Percentiles rank a stretch among this genome's conserved stretches.
Evolutionary conservation across 2,329 filamentous ascomycete genomes (phyloP).

Genomic region (Fusarium protoensiforme): DNA sequence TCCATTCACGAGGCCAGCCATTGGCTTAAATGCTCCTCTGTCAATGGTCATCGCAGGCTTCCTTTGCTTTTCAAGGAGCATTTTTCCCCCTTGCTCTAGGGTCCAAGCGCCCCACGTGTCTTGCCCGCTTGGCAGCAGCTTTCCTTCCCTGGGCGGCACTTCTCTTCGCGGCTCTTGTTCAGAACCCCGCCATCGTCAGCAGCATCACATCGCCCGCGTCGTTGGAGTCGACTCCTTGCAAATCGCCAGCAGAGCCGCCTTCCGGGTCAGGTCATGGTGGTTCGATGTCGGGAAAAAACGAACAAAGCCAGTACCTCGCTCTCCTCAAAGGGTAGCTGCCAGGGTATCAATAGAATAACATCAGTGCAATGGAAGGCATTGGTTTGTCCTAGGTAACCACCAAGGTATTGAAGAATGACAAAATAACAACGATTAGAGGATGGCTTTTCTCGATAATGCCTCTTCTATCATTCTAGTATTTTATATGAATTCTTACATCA

Average conservation of each 20-base stretch:
- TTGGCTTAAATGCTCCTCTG: not conserved
- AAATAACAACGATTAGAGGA: not conserved
- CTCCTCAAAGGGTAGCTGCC: not conserved
- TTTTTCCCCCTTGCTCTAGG: slow-evolving; percentile 19
- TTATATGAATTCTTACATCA: not conserved
- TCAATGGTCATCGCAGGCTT: not conserved
- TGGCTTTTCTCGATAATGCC: not conserved
- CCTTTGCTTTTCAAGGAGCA: not conserved
- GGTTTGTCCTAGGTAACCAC: not conserved
- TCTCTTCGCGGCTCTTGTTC: slow-evolving; percentile 24
- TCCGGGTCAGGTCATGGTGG: slow-evolving; percentile 39
- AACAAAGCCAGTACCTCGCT: not conserved
- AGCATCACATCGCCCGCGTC: not conserved
- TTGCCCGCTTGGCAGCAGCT: slow-evolving; percentile 16
- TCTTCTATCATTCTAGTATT: not conserved
- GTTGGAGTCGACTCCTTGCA: slow-evolving; percentile 8
- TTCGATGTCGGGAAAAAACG: slow-evolving; percentile 15
- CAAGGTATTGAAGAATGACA: not conserved
- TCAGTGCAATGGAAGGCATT: not conserved
- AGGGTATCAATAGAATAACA: not conserved
- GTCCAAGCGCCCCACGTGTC: slow-evolving; percentile 34
- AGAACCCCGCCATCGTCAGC: slow-evolving; percentile 21
- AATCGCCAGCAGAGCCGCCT: slow-evolving; percentile 16
- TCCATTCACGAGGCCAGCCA: not conserved
- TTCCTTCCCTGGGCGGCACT: not conserved